Base-by-base conservation (phyloP, 306 rosid genomes). In the Castanea mollissima region DNA sequence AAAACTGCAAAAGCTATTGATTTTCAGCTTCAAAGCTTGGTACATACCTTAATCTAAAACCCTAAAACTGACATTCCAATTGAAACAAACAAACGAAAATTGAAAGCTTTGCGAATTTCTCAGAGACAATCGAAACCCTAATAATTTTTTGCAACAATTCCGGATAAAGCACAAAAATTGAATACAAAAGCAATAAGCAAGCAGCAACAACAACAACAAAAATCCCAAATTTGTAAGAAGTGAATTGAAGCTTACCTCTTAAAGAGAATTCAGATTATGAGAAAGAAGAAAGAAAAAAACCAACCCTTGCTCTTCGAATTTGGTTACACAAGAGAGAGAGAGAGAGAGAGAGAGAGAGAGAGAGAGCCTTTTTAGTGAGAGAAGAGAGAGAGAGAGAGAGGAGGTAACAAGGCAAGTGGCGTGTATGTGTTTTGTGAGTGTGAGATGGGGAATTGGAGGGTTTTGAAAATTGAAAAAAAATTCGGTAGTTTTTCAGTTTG, bases 211-310 rank as follows among this genome's bases (percentile, higher is more conserved):
- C 0, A 0, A 19, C 23, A 55, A 54, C 6, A 2, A 68, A 11
- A 68, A 35, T 35, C 52, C 72, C 16, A 1, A 64, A 68, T 5
- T 19, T 29, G 23, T 29, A 62, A 27, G 14, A 31, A 59, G 9
- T 15, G 55, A 29, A 58, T 27, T 6, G 41, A 81, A 63, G 52
- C 74, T 71, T 59, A 81, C 81, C 78, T 68, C 51, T 67, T 46
- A 20, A 19, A 2, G 71, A 34, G 16, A 7, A 19, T 2, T 6
- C 4, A 16, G 5, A 67, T 46, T 35, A 52, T 19, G 11, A 27
- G n/a, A 46, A 58, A 6, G 51, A 9, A 21, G 14, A 51, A 35
- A 20, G n/a, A 14, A 19, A 35, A 77, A 51, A 4, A 73, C 74
- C 67, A 51, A 64, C 46, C 78, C 73, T 71, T 21, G 31, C 56